These are phyloP conservation scores for Podila minutissima DNA, from an alignment of 192 early-diverging fungal genomes.

Conservation along the genomic window DNA sequence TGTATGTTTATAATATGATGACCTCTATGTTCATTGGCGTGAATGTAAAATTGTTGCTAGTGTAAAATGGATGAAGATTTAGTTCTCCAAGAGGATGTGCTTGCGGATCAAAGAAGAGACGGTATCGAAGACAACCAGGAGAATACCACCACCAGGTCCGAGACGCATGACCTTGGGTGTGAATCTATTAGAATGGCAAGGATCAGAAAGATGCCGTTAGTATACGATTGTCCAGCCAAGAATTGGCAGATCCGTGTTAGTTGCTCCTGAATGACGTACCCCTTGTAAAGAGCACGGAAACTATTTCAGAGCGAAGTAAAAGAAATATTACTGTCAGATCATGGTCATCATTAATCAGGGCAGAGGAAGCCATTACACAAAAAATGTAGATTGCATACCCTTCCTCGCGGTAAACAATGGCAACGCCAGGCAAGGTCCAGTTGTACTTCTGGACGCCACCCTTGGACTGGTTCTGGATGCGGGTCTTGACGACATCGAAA, in stretches of 20 bases:
- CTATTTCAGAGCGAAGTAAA: too few species aligned
- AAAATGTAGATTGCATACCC: conserved; percentile 63
- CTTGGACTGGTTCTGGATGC: conserved; percentile 87
- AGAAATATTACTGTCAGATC: too few species aligned
- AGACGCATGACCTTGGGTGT: conserved; percentile 94
- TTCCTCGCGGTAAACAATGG: conserved; percentile 87
- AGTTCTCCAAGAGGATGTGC: conserved; percentile 57
- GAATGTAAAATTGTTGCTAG: not conserved
- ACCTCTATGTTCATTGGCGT: too few species aligned
- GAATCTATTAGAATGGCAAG: conserved; percentile 43
- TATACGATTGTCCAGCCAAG: not conserved
- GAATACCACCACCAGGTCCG: conserved; percentile 81
- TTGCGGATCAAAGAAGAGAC: conserved; percentile 88
- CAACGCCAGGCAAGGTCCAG: conserved; percentile 85
- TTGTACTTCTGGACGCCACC: conserved; percentile 83
- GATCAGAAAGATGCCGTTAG: not conserved
- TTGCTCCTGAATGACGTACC: conserved; percentile 21
- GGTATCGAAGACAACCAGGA: conserved; percentile 91
- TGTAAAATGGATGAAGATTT: not conserved
- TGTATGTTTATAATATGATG: too few species aligned
- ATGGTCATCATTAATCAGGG: too few species aligned
- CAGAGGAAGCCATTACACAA: too few species aligned
- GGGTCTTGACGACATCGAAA: conserved; percentile 96
- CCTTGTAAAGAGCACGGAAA: conserved; percentile 89
- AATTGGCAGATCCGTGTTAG: not conserved